Percentiles rank a stretch among this genome's conserved stretches.
phyloP scores from a whole-genome alignment of 495 filamentous ascomycete genomes.

The Xylaria sp. region DNA sequence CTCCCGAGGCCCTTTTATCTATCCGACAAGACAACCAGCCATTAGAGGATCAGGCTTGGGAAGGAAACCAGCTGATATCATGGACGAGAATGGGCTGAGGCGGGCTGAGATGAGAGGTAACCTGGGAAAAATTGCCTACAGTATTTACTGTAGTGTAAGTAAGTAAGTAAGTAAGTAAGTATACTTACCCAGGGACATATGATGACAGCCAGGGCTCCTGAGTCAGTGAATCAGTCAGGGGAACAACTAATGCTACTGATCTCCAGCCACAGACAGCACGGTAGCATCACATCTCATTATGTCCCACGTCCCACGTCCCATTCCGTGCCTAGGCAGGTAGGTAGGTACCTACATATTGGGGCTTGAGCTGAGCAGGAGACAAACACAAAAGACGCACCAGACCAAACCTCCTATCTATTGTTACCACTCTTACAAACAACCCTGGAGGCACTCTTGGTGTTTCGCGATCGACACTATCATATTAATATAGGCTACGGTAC shows the following conservation, averaged over 20 bases:
- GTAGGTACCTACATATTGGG: constrained; percentile 10
- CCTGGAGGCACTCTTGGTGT: neutral
- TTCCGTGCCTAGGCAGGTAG: neutral
- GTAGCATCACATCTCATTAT: neutral
- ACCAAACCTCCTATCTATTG: neutral
- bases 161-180: no score
- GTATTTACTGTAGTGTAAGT: neutral
- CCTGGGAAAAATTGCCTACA: no score
- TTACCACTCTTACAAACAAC: neutral
- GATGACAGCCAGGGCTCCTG: no score
- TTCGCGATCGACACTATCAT: neutral
- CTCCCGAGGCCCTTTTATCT: constrained; percentile 21
- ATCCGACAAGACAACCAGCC: constrained; percentile 26
- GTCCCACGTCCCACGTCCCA: neutral
- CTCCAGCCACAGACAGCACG: neutral
- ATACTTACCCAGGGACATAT: no score
- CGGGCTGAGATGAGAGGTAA: neutral
- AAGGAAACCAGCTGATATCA: no score
- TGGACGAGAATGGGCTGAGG: neutral
- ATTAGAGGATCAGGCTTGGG: no score
- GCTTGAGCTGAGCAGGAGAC: constrained; percentile 5
- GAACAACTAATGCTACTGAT: neutral
- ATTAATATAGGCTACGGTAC: no score
- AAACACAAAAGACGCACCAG: neutral
- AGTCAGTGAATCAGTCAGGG: neutral